Evolutionary conservation across 139 green algal species (phyloP).

Genomic region (Auxenochlorella protothecoides): DNA sequence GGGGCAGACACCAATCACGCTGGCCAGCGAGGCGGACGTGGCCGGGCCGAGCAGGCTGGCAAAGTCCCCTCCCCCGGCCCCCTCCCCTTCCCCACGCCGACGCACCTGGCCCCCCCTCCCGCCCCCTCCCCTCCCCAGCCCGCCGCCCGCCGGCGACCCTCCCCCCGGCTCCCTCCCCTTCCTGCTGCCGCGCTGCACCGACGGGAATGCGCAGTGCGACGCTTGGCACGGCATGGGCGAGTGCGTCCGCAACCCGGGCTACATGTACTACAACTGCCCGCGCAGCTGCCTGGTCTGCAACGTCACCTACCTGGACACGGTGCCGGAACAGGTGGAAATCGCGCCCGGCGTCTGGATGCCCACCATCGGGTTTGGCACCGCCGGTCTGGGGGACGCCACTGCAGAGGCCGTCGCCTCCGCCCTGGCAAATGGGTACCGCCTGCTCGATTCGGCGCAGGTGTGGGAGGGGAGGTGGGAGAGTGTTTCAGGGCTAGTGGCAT

Average conservation of each 20-base stretch:
- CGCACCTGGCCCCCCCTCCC: not conserved
- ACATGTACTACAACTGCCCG: constrained; percentile 36
- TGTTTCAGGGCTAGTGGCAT: no score
- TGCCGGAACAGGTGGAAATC: constrained; percentile 22
- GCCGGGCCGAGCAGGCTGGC: not conserved
- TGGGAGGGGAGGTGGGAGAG: no score
- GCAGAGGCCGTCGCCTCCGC: constrained; percentile 39
- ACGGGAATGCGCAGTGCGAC: constrained; percentile 12
- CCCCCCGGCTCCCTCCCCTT: not conserved
- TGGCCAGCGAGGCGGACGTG: not conserved
- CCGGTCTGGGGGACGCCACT: constrained; percentile 49
- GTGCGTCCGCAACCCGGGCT: constrained; percentile 31
- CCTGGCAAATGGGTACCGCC: constrained; percentile 46
- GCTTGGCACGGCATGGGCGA: constrained; percentile 22
- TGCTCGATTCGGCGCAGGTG: constrained; percentile 60
- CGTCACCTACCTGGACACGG: constrained; percentile 7
- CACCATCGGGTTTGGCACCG: constrained; percentile 68
- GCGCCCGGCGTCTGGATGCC: constrained; percentile 48
- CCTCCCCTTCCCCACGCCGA: not conserved
- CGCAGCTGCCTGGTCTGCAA: constrained; percentile 25
- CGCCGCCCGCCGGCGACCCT: not conserved
- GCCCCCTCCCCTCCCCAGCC: not conserved
- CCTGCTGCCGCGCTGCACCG: not conserved
- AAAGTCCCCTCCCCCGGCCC: not conserved
- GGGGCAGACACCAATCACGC: not conserved